A percentile compares a stretch with the other conserved stretches of the same genome.
Evolutionary conservation across 257 asterid genomes (phyloP).

Genomic region (Craterostigma plantagineum): DNA sequence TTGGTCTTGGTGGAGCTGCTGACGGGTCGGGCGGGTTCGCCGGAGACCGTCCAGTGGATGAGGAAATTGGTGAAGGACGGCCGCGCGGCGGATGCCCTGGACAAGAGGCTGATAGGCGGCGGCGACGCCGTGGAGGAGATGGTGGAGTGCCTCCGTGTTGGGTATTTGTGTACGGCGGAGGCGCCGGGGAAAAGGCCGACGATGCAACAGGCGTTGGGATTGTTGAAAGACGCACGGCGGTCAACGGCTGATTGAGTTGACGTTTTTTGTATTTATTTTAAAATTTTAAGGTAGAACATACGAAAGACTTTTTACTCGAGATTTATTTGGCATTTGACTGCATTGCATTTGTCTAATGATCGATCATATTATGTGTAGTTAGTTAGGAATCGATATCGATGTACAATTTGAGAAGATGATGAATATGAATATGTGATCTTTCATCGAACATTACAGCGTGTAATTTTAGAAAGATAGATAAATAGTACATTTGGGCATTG

Average conservation of each 20-base stretch:
- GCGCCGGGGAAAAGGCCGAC: constrained; percentile 53
- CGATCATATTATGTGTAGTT: too few relatives aligned
- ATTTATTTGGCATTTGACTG: too few relatives aligned
- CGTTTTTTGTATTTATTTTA: too few relatives aligned
- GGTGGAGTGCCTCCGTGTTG: constrained; percentile 84
- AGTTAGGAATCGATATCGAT: too few relatives aligned
- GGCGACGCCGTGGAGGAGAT: constrained; percentile 47
- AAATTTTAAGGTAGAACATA: too few relatives aligned
- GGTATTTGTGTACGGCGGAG: constrained; percentile 84
- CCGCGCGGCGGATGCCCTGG: constrained; percentile 36
- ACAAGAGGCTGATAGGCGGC: constrained; percentile 33
- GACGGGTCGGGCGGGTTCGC: constrained; percentile 31
- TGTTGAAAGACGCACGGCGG: constrained; percentile 60
- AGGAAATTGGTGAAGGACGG: constrained; percentile 53
- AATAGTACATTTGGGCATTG: too few relatives aligned
- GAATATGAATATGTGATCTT: too few relatives aligned
- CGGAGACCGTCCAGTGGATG: constrained; percentile 29
- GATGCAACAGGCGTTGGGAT: constrained; percentile 79
- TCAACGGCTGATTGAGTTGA: not conserved
- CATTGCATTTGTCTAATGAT: too few relatives aligned
- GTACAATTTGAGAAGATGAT: too few relatives aligned
- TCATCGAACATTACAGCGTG: too few relatives aligned
- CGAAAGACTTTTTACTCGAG: too few relatives aligned
- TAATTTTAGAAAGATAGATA: too few relatives aligned
- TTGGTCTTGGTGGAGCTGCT: constrained; percentile 53